Evolutionary conservation across 2,329 filamentous ascomycete genomes (phyloP).

Genomic region (Penicillium brasilianum): DNA sequence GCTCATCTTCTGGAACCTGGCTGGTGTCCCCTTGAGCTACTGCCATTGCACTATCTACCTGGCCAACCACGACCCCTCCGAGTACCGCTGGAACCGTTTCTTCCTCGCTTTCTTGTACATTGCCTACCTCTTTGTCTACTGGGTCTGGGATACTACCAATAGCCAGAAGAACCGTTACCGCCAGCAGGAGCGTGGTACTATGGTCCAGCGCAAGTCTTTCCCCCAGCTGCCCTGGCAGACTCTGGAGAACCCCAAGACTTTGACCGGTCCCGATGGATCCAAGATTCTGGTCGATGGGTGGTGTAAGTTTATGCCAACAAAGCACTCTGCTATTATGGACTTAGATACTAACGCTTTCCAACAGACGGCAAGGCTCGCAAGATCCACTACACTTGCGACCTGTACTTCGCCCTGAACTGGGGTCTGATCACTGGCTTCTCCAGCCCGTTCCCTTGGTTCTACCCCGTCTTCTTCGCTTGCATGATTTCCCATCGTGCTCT

Average conservation of each 20-base stretch:
- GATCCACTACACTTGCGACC: constrained; percentile 80
- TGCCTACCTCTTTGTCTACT: constrained; percentile 82
- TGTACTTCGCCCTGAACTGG: constrained; percentile 78
- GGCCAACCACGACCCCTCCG: constrained; percentile 77
- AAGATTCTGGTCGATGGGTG: constrained; percentile 83
- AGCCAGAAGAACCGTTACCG: constrained; percentile 94
- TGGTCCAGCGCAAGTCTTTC: constrained; percentile 75
- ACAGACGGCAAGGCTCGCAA: constrained; percentile 74
- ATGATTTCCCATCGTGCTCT: constrained; percentile 82
- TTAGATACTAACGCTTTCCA: constrained; percentile 22
- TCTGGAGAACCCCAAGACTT: constrained; percentile 78
- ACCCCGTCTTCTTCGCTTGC: constrained; percentile 76
- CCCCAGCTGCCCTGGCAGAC: constrained; percentile 90
- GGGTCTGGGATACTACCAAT: constrained; percentile 91
- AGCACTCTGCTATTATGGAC: not conserved
- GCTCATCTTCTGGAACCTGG: constrained; percentile 97
- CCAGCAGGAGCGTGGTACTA: constrained; percentile 73
- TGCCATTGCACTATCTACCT: constrained; percentile 93
- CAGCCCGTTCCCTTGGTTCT: constrained; percentile 88
- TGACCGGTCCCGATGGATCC: constrained; percentile 73
- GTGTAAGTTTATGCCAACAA: constrained; percentile 58
- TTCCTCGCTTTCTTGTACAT: constrained; percentile 68
- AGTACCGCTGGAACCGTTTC: constrained; percentile 76
- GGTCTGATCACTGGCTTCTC: constrained; percentile 80
- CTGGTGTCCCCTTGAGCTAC: constrained; percentile 87